Conservation (phyloP, 148 eudicot species). For the Heliosperma pusillum region DNA sequence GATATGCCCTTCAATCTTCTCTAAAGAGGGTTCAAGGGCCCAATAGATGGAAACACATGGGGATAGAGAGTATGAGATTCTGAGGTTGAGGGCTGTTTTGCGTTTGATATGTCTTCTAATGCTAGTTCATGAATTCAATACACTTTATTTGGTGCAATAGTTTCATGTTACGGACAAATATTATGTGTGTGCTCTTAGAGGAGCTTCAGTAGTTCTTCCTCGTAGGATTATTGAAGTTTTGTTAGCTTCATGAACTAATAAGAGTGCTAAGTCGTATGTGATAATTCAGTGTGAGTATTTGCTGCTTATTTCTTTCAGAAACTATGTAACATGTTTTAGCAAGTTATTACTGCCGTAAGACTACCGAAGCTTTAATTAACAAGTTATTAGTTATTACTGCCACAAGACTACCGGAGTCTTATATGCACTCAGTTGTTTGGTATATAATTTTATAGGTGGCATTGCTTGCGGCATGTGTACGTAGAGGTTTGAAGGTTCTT, state of each 20-base stretch:
- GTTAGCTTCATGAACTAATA: not conserved
- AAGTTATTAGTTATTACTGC: not conserved
- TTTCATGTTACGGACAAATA: not conserved
- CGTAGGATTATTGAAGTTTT: not conserved
- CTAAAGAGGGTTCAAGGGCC: too few species aligned
- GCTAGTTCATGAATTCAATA: not conserved
- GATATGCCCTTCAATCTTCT: too few species aligned
- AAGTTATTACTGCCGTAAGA: not conserved
- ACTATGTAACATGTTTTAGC: not conserved
- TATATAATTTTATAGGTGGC: constrained; percentile 55
- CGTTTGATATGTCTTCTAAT: not conserved
- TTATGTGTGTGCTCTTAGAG: constrained; percentile 5
- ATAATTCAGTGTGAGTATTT: not conserved
- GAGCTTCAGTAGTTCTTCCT: not conserved
- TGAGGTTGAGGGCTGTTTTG: not conserved
- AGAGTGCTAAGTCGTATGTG: not conserved
- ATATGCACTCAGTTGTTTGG: not conserved
- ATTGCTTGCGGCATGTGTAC: constrained; percentile 94
- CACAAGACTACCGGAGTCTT: not conserved
- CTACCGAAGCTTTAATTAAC: not conserved
- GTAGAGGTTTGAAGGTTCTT: constrained; percentile 86
- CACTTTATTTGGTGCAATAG: not conserved
- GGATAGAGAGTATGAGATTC: not conserved
- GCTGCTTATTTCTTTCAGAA: not conserved
- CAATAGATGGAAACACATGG: too few species aligned